Conservation (phyloP, 2,329 filamentous ascomycete species). For the Dactylellina drechsleri region DNA sequence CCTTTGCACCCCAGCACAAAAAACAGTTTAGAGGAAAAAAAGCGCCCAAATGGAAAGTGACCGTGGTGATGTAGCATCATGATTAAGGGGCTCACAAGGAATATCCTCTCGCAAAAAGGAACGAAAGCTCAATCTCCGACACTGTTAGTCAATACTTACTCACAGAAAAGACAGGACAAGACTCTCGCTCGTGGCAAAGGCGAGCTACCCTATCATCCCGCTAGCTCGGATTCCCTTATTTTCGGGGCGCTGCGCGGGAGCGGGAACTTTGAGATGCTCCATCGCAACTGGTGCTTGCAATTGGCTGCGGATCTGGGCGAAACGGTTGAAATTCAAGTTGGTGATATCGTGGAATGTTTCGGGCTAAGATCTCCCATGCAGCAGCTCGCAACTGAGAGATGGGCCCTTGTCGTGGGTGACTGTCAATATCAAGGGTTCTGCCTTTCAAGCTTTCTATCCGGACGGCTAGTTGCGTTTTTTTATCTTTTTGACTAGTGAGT, state of each 20-base stretch:
- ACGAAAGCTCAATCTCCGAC: conserved; percentile 30
- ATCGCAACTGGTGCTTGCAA: conserved; percentile 32
- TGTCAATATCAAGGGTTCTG: too few species aligned
- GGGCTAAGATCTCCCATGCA: conserved; percentile 33
- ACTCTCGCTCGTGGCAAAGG: conserved; percentile 38
- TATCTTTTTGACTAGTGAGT: neutral
- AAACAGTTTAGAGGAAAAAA: neutral
- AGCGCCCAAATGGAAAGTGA: conserved; percentile 26
- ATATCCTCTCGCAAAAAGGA: conserved; percentile 23
- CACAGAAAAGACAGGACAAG: neutral
- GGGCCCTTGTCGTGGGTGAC: too few species aligned
- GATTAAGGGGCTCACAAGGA: conserved; percentile 52
- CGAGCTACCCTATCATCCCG: conserved; percentile 44
- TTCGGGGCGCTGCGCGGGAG: conserved; percentile 44
- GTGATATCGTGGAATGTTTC: conserved; percentile 31
- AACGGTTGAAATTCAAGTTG: conserved; percentile 1
- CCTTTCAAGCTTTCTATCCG: too few species aligned
- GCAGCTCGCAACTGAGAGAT: neutral
- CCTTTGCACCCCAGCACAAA: too few species aligned
- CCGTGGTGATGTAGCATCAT: conserved; percentile 39
- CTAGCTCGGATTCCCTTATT: conserved; percentile 22
- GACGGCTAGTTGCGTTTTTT: conserved; percentile 13
- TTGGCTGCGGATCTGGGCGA: conserved; percentile 40
- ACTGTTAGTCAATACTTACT: conserved; percentile 7
- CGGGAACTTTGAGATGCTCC: conserved; percentile 42